Percentiles rank a stretch among this genome's conserved stretches.
phyloP scores from a whole-genome alignment of 176 grass and related monocot species.

The Pharus latifolius region DNA sequence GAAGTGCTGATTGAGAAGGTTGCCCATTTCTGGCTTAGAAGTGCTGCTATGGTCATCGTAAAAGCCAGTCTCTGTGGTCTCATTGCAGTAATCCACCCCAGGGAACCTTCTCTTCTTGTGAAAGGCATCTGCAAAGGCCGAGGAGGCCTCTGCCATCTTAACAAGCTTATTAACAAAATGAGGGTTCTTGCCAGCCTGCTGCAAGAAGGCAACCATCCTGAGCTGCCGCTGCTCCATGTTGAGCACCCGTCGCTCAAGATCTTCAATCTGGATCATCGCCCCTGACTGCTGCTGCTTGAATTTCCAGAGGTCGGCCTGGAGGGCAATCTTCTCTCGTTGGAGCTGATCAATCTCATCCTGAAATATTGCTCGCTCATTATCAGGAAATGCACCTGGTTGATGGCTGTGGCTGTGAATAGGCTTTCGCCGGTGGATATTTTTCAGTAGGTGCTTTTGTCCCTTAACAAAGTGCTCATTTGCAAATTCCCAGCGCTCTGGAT shows the following conservation, averaged over 20 bases:
- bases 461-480: constrained; percentile 76
- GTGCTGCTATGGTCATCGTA: constrained; percentile 72
- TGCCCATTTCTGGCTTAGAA: constrained; percentile 49
- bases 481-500: constrained; percentile 95
- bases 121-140: constrained; percentile 28
- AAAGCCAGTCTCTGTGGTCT: constrained; percentile 47
- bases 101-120: constrained; percentile 80
- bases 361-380: constrained; percentile 57
- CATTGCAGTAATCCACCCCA: constrained; percentile 25
- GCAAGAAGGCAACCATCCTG: constrained; percentile 81
- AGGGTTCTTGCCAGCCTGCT: constrained; percentile 58
- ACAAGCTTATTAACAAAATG: constrained; percentile 68
- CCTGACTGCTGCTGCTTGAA: constrained; percentile 67
- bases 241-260: constrained; percentile 54
- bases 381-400: constrained; percentile 32
- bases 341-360: constrained; percentile 92
- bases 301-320: constrained; percentile 52
- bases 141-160: constrained; percentile 66
- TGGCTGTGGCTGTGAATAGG: constrained; percentile 94
- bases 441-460: constrained; percentile 82
- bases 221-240: constrained; percentile 77
- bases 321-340: constrained; percentile 43
- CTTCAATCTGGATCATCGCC: constrained; percentile 56
- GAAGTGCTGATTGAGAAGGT: constrained; percentile 49
- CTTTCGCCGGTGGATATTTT: constrained; percentile 83